phyloP scores from a whole-genome alignment of 2,329 filamentous ascomycete genomes.

The Teratosphaeria viscida region DNA sequence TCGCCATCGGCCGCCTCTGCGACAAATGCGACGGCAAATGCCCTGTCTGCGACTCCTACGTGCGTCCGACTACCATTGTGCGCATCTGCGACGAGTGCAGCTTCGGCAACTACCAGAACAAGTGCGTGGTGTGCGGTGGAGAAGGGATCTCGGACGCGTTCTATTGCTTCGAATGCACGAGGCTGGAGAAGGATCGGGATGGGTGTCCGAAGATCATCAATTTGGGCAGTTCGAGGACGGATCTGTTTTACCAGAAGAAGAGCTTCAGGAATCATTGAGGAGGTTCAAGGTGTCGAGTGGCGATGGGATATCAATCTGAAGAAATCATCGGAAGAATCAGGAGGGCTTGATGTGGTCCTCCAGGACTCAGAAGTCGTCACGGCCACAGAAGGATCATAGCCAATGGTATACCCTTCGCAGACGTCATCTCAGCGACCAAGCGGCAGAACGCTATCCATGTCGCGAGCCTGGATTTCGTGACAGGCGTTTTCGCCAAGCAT shows the following conservation, averaged over 20 bases:
- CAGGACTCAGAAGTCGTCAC: too few species aligned
- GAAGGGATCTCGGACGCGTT: conserved; percentile 98
- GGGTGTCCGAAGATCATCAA: conserved; percentile 99
- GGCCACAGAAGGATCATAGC: not conserved
- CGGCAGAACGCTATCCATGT: too few species aligned
- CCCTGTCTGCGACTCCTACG: conserved; percentile 97
- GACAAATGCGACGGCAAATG: conserved; percentile 99
- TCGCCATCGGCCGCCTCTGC: conserved; percentile 95
- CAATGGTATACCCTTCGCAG: too few species aligned
- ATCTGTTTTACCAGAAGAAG: conserved; percentile 74
- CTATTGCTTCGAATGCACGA: conserved; percentile 98
- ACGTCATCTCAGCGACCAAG: too few species aligned
- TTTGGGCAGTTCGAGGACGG: conserved; percentile 85
- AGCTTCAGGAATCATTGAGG: conserved; percentile 50
- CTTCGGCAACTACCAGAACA: conserved; percentile 99
- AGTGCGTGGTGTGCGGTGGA: conserved; percentile 96
- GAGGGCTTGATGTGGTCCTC: too few species aligned
- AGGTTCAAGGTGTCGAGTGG: not conserved
- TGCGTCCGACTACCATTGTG: conserved; percentile 90
- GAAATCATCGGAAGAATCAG: too few species aligned
- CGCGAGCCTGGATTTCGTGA: too few species aligned
- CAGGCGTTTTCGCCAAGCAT: too few species aligned
- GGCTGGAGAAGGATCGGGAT: conserved; percentile 91
- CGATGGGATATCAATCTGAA: not conserved
- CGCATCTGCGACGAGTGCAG: conserved; percentile 99